phyloP scores from a whole-genome alignment of 495 filamentous ascomycete genomes.

The Pseudomonodictys pantanalensis region DNA sequence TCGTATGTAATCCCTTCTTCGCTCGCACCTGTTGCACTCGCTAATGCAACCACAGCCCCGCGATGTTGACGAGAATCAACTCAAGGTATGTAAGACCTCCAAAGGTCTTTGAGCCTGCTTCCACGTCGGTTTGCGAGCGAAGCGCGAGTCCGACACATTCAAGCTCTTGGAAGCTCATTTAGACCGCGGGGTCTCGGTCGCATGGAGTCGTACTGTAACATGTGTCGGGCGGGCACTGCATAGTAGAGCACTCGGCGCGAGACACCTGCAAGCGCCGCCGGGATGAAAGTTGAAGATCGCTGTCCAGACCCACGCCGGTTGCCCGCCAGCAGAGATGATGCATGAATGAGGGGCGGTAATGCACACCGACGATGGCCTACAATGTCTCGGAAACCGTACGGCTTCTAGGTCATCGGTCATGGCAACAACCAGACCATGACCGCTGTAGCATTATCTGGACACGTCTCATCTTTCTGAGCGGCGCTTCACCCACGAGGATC shows the following conservation, averaged over 20 bases:
- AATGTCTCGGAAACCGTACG: too few relatives aligned
- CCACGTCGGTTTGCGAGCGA: conserved; percentile 9
- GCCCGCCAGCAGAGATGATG: neutral
- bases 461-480: conserved; percentile 32
- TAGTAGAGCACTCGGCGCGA: neutral
- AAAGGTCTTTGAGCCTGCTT: conserved; percentile 19
- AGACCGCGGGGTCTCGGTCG: neutral
- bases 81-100: conserved; percentile 91
- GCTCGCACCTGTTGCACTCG: neutral
- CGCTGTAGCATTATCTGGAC: too few relatives aligned
- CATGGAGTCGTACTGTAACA: neutral
- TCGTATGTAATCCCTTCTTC: conserved; percentile 59
- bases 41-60: conserved; percentile 69
- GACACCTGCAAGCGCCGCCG: neutral
- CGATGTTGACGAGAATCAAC: conserved; percentile 90
- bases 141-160: conserved; percentile 25
- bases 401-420: too few relatives aligned
- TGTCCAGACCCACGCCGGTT: neutral
- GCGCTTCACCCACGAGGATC: too few relatives aligned
- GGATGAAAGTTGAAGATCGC: conserved; percentile 1
- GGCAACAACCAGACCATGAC: too few relatives aligned
- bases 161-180: conserved; percentile 6
- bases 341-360: neutral
- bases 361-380: neutral
- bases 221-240: neutral